Evolutionary conservation across 805 yeast species (phyloP), one percentile per base, ranked within the genome.

Genomic region (Kodamaea leandrae): DNA sequence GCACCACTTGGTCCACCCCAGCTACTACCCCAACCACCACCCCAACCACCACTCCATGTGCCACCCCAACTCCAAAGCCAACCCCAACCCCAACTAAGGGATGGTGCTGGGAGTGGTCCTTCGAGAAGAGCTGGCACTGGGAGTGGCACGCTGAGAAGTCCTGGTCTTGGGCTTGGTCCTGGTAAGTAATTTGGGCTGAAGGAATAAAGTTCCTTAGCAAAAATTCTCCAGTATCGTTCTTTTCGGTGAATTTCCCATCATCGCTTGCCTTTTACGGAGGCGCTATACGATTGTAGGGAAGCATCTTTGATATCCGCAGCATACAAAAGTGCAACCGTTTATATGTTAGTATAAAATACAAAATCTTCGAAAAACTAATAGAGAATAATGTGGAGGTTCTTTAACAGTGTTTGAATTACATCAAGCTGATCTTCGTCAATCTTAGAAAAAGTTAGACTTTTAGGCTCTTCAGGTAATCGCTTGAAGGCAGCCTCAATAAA

Each of bases 1-100:
- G 16, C 15, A 18, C 23, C 15, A 32, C 24, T n/a, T n/a, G n/a
- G n/a, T n/a, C 24, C 24, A 21, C 24, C 24, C 36, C 36, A 19
- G 12, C 23, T 3, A 18, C 36, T 6, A 32, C 36, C 13, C 25
- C 36, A 10, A 32, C 36, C 15, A 13, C 36, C 10, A 32, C 4
- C 4, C 17, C 32, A n/a, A 29, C 32, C 15, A 18, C 36, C 16
- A 32, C 6, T 5, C 36, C 36, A 18, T 16, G 16, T 12, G 12
- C 23, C 15, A 32, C 24, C 12, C 16, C 36, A 10, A 18, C 36
- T 12, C 12, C 36, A 10, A 32, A 17, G 25, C 36, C 36, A 32
- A 32, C 36, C 10, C 17, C 18, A 28, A 21, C 24, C 6, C 24
- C 6, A 9, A 21, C 6, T 6, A 21, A 6, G 6, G 24, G 24